Percentiles rank a stretch among this genome's conserved stretches.
Evolutionary conservation across 2,329 filamentous ascomycete genomes (phyloP).

Genomic region (Fusarium miscanthi): DNA sequence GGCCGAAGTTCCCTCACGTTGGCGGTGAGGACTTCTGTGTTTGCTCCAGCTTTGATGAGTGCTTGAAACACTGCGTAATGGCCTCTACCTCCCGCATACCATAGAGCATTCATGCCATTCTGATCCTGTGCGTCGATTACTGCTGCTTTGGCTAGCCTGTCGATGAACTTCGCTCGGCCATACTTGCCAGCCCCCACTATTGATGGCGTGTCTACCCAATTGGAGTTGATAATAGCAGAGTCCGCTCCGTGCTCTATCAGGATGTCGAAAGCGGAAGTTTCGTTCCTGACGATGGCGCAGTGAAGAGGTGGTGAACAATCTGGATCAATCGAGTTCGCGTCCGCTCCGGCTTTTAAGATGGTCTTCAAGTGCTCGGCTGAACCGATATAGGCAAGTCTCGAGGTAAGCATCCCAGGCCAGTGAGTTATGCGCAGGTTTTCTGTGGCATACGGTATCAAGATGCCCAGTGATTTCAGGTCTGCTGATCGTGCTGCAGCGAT

Average conservation of each 20-base stretch:
- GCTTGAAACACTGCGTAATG: background rate
- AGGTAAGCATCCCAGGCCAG: background rate
- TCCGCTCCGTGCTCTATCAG: background rate
- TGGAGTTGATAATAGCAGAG: background rate
- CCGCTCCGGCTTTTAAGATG: background rate
- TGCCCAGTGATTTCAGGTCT: background rate
- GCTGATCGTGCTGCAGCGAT: background rate
- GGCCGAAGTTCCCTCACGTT: background rate
- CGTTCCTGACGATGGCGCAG: background rate
- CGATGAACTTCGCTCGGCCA: background rate
- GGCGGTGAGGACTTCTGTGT: background rate
- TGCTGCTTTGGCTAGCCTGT: background rate
- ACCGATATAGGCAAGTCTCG: fast-evolving
- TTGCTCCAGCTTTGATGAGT: background rate
- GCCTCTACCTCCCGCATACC: background rate
- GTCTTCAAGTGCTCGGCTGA: background rate
- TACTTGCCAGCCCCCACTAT: background rate
- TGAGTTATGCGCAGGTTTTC: background rate
- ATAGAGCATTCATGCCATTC: background rate
- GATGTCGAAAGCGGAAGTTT: fast-evolving
- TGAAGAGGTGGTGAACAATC: background rate
- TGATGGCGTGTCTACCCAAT: background rate
- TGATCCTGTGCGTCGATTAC: background rate
- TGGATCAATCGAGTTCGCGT: background rate
- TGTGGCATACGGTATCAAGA: background rate